Conservation (phyloP, 2,329 filamentous ascomycete genomes). For the Epicoccum nigrum region DNA sequence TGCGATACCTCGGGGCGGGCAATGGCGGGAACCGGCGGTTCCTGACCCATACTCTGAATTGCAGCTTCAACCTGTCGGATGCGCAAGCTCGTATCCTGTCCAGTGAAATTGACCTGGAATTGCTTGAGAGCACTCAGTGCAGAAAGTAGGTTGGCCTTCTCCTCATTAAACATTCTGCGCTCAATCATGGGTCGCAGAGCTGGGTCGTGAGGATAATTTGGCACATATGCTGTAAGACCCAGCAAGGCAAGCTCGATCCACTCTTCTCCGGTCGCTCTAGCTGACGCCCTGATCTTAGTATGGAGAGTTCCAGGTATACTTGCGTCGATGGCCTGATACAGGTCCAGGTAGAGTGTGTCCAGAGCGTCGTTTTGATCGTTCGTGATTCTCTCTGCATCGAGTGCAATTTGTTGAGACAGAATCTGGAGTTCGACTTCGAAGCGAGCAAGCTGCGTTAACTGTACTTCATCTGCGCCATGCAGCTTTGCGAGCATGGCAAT, state of each 20-base stretch:
- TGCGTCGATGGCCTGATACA: conserved; percentile 28
- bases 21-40: conserved; percentile 70
- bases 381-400: conserved; percentile 43
- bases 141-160: conserved; percentile 60
- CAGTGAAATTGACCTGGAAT: conserved; percentile 73
- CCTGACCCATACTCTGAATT: conserved; percentile 67
- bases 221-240: conserved; percentile 79
- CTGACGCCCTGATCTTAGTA: conserved; percentile 18
- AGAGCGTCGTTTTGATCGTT: conserved; percentile 38
- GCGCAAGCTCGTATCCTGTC: conserved; percentile 71
- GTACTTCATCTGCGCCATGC: conserved; percentile 43
- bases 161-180: conserved; percentile 62
- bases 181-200: conserved; percentile 68
- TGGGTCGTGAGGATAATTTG: conserved; percentile 86
- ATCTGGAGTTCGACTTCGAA: conserved; percentile 50
- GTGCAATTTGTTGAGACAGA: conserved; percentile 45
- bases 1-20: conserved; percentile 74
- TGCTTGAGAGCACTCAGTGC: conserved; percentile 65
- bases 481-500: conserved; percentile 37
- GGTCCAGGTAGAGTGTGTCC: conserved; percentile 31
- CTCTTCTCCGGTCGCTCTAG: conserved; percentile 47
- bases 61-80: conserved; percentile 68
- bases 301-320: conserved; percentile 37
- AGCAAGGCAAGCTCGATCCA: conserved; percentile 80
- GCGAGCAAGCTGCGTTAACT: conserved; percentile 48